phyloP scores from a whole-genome alignment of 164 flowering plant genomes.

The Cinnamomum chago region DNA sequence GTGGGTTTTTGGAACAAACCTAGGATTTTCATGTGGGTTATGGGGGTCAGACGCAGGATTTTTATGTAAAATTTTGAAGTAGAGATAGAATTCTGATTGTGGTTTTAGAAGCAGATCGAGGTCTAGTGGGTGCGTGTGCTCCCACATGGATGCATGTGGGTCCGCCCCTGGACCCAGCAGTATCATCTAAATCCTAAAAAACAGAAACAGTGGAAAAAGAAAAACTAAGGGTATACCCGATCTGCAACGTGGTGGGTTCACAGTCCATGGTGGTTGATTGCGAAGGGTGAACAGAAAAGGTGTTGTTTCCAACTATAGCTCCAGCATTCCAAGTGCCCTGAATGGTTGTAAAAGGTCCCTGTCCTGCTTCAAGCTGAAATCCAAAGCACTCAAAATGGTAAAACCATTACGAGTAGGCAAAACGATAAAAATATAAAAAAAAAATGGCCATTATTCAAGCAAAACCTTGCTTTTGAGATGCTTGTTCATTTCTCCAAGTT shows the following conservation, averaged over 20 bases:
- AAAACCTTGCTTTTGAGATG: constrained; percentile 70
- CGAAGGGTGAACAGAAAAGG: constrained; percentile 38
- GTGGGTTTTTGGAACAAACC: too few relatives aligned
- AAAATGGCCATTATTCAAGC: background rate
- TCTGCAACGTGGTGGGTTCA: constrained; percentile 57
- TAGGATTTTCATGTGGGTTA: too few relatives aligned
- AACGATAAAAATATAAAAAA: background rate
- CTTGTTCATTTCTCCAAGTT: constrained; percentile 85
- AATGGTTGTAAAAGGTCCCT: constrained; percentile 30
- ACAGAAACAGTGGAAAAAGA: background rate
- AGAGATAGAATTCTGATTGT: too few relatives aligned
- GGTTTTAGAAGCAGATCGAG: too few relatives aligned
- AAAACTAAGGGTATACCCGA: constrained; percentile 45
- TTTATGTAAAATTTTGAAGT: too few relatives aligned
- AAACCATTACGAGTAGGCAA: background rate
- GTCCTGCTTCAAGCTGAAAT: constrained; percentile 60
- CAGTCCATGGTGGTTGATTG: constrained; percentile 46
- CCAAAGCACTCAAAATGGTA: background rate
- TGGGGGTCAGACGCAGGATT: too few relatives aligned
- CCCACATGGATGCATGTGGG: too few relatives aligned
- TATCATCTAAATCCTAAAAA: background rate
- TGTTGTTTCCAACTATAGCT: constrained; percentile 36
- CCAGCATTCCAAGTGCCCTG: constrained; percentile 56
- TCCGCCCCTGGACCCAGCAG: too few relatives aligned
- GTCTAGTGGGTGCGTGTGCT: too few relatives aligned